Percentiles rank a stretch among this genome's conserved stretches.
Evolutionary conservation across 1,284 basidiomycete species (phyloP).

Genomic region (Cystobasidiaceae sp.): DNA sequence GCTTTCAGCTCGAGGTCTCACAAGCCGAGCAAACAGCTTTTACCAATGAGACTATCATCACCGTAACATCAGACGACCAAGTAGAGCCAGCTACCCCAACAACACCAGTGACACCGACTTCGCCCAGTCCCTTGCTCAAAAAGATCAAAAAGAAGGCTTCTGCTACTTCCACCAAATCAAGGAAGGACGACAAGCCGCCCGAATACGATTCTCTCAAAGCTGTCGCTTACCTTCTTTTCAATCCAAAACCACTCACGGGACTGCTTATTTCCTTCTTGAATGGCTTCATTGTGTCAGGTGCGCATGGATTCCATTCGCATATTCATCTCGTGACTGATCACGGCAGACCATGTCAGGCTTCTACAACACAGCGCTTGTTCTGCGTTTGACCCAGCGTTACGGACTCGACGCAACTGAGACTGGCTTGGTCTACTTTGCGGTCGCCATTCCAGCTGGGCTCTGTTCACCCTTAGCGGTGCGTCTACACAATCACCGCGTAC

Average conservation of each 20-base stretch:
- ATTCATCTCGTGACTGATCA: not conserved
- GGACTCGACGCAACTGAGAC: constrained; percentile 9
- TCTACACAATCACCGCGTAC: not conserved
- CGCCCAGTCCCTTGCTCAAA: not conserved
- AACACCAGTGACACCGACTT: not conserved
- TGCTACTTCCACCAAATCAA: not conserved
- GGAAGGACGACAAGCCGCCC: not conserved
- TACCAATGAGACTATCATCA: constrained; percentile 1
- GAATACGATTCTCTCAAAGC: constrained; percentile 5
- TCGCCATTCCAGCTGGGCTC: constrained; percentile 18
- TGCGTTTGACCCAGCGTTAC: constrained; percentile 14
- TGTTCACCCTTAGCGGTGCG: constrained; percentile 9
- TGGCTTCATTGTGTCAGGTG: constrained; percentile 19
- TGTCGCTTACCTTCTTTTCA: constrained; percentile 21
- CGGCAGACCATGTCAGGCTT: not conserved
- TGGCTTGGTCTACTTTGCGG: constrained; percentile 28
- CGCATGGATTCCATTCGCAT: not conserved
- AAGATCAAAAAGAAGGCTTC: not conserved
- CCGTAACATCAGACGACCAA: not conserved
- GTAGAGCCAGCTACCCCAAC: not conserved
- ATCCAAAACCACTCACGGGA: constrained; percentile 8
- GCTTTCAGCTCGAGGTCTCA: constrained; percentile 4
- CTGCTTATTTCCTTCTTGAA: constrained; percentile 19
- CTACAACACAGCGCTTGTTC: constrained; percentile 29
- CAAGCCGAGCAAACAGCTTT: constrained; percentile 5